Evolutionary conservation across 1,139 yeast genomes (phyloP), one percentile per base, ranked within the genome.

Genomic region (Tardiomyces blankii): DNA sequence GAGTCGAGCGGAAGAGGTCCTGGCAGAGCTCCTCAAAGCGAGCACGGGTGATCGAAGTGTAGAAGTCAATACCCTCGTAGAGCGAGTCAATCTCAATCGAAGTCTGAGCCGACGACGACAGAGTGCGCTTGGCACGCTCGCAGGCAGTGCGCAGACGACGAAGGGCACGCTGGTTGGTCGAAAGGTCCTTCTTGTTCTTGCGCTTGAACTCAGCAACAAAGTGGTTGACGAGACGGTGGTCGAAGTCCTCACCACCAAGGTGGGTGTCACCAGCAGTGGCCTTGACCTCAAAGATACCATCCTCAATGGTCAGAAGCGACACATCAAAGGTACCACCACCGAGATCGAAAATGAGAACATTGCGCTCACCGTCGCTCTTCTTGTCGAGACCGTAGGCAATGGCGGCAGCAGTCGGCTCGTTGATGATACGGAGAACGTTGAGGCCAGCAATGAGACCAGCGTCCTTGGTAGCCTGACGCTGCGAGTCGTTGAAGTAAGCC

Each of bases 291-390:
- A 88, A 88, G 59, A 88, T 85, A 78, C 96, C 96, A 55, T 87
- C 95, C 69, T 88, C 95, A 66, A 88, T 88, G 47, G 91, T 82
- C 60, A 88, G 76, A 57, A 88, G 75, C 40, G 96, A 88, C 48
- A 88, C 96, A 84, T 88, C 96, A 69, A 88, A 88, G 62, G 96
- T 88, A 77, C 96, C 96, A 75, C 96, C 96, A 79, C 96, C 96
- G 64, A 88, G 77, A 70, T 88, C 96, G 70, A 87, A 88, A 62
- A 88, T 87, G 64, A 88, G 77, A 49, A 88, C 93, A 65, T 86
- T 82, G 74, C 86, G 86, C 72, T 83, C 91, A 54, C 74, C 78
- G 58, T 75, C 74, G 55, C 81, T 80, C 71, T 84, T 83, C 71
- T 84, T 94, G 69, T 87, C 95, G 66, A 87, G 82, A 81, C 96